Base-by-base conservation (phyloP, 78 protist species). In the Dictyostelium discoideum region DNA sequence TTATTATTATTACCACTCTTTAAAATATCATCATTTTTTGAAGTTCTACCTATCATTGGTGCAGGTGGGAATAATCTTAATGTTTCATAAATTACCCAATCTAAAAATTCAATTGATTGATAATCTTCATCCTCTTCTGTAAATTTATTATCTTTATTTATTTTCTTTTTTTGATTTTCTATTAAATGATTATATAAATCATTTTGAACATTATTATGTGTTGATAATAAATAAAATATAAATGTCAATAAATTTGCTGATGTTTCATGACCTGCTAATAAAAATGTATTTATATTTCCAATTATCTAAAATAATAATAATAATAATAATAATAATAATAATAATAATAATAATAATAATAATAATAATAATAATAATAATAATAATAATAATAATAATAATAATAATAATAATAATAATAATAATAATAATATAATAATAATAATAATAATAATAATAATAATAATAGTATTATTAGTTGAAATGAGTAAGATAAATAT, bases 231-330 rank as follows among this genome's bases (percentile, higher is more conserved):
- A 60, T 78, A 78, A 22, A 80, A 67, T 65, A 73, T 67, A 81
- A 88, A 88, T 67, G 94, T 81, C 24, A 88, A 42, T 60, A 80
- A 50, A 81, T 88, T 88, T 5, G 87, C 87, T 16, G 94, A 88
- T 67, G 94, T 88, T 39, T 88, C 94, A 81, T 88, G 94, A 40
- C 94, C 94, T 37, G 94, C 94, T 6, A 88, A 80, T 46, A 88
- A 65, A 54, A 88, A 88, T 67, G 94, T 88, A 84, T 79, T 88
- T 67, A 88, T 81, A 88, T 88, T 88, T 24, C 84, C 78, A 40
- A 88, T 88, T 29, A 88, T 78, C 60, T 80, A 42, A 5, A 42
- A 42, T 42, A 5, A 42, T 42, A 5, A 42, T 40, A 40, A 40
- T 40, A 3, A 40, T 40, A 40, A 86, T 50, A 9, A 29, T 46